Conservation (phyloP, 768 basidiomycete species). For the Gyrodon lividus region DNA sequence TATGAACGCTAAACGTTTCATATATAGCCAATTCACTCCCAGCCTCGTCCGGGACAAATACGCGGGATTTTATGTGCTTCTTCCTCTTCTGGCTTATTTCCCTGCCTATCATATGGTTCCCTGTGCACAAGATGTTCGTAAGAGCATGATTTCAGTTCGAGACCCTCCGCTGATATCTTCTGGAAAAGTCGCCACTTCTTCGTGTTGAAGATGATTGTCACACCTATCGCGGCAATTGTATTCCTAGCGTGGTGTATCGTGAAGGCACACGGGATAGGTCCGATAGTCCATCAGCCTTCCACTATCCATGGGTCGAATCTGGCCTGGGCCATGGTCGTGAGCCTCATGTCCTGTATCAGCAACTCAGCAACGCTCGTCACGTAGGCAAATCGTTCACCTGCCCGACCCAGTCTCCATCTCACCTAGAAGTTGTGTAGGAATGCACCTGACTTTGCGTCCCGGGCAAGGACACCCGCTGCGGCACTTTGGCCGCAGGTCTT, state of each 20-base stretch:
- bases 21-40: conserved; percentile 65
- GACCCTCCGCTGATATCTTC: conserved; percentile 10
- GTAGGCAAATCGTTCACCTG: conserved; percentile 34
- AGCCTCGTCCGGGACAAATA: conserved; percentile 69
- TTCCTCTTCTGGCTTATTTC: conserved; percentile 85
- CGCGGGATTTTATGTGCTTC: conserved; percentile 78
- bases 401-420: conserved; percentile 13
- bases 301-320: conserved; percentile 64
- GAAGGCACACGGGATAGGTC: conserved; percentile 75
- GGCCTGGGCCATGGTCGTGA: conserved; percentile 73
- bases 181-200: conserved; percentile 67
- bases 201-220: conserved; percentile 72
- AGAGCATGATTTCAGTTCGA: conserved; percentile 7
- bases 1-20: conserved; percentile 1
- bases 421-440: conserved; percentile 42
- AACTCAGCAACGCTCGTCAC: conserved; percentile 77
- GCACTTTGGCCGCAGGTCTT: conserved; percentile 67
- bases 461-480: conserved; percentile 52
- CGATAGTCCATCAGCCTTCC: conserved; percentile 65
- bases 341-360: conserved; percentile 75
- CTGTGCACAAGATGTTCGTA: conserved; percentile 74
- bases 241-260: conserved; percentile 81
- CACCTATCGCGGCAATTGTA: conserved; percentile 64
- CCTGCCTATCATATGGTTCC: conserved; percentile 79
- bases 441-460: conserved; percentile 76